These are phyloP conservation scores for Podila minutissima DNA, from an alignment of 192 early-diverging fungal species.

Conservation along the genomic window DNA sequence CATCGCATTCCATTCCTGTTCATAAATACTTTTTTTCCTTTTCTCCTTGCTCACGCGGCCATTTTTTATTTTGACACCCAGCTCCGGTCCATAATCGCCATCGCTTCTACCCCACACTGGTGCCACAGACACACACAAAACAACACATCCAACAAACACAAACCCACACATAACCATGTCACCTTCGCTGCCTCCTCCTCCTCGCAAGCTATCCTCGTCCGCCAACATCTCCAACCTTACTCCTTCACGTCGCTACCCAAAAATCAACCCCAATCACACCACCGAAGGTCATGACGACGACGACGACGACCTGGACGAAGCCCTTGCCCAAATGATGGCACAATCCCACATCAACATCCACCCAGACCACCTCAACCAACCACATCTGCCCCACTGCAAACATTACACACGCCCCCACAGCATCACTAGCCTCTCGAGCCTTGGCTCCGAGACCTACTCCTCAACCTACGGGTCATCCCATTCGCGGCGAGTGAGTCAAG, in stretches of 20 bases:
- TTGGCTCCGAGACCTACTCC: neutral
- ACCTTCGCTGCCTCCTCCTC: conserved; percentile 16
- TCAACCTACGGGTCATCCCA: neutral
- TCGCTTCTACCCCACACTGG: no score
- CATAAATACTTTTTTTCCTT: neutral
- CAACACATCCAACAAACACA: neutral
- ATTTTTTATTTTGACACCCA: neutral
- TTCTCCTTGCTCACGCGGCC: neutral
- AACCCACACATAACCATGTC: neutral
- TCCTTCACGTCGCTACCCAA: conserved; percentile 7
- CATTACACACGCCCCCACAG: conserved; percentile 17
- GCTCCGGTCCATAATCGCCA: neutral
- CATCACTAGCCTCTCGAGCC: conserved; percentile 20
- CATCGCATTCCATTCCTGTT: neutral
- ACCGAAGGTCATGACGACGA: neutral
- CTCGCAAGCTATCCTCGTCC: conserved; percentile 8
- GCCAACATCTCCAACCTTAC: neutral
- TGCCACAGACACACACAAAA: neutral
- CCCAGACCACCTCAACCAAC: conserved; percentile 1
- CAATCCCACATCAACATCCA: conserved; percentile 7
- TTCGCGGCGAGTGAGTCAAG: neutral
- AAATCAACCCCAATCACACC: conserved; percentile 17
- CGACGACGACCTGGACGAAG: conserved; percentile 13
- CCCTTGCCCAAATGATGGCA: conserved; percentile 12
- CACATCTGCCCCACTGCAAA: neutral